A percentile compares a stretch with the other conserved stretches of the same genome.
Evolutionary conservation across 1,284 basidiomycete genomes (phyloP).

Genomic region (Tilletia indica): DNA sequence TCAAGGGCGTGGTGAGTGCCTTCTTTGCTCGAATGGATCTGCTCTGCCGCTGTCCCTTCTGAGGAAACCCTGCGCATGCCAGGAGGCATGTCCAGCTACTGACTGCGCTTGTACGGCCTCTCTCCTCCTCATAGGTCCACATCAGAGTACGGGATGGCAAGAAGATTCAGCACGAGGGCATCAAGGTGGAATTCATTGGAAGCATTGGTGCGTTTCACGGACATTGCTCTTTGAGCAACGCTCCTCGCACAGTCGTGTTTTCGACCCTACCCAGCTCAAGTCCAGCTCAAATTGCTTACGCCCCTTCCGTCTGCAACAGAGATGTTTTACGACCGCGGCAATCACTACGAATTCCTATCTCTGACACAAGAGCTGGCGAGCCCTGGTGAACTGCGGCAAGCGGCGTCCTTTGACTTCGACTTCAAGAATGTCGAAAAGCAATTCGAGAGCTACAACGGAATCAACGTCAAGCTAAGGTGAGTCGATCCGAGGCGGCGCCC

Average conservation of each 20-base stretch:
- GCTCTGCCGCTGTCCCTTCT: neutral
- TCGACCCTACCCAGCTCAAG: too few relatives aligned
- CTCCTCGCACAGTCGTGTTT: too few relatives aligned
- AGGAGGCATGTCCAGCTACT: neutral
- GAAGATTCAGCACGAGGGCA: slow-evolving; percentile 90
- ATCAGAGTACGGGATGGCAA: slow-evolving; percentile 91
- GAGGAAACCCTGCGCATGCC: too few relatives aligned
- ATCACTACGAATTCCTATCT: slow-evolving; percentile 96
- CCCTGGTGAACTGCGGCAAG: slow-evolving; percentile 89
- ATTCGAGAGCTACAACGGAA: slow-evolving; percentile 94
- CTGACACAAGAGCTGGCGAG: slow-evolving; percentile 89
- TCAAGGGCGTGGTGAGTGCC: slow-evolving; percentile 74
- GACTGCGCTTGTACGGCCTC: neutral
- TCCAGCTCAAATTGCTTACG: too few relatives aligned
- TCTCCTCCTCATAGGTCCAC: slow-evolving; percentile 65
- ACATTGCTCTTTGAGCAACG: neutral
- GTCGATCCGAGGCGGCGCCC: neutral
- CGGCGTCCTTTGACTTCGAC: slow-evolving; percentile 89
- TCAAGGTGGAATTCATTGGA: slow-evolving; percentile 95
- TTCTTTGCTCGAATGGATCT: neutral
- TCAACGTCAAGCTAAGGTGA: slow-evolving; percentile 83
- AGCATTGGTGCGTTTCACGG: slow-evolving; percentile 74
- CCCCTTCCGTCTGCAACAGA: slow-evolving; percentile 61
- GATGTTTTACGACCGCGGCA: slow-evolving; percentile 92
- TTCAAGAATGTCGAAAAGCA: slow-evolving; percentile 99